Evolutionary conservation across 768 basidiomycete genomes (phyloP).

Genomic region (Brasilioporus rufonigricans): DNA sequence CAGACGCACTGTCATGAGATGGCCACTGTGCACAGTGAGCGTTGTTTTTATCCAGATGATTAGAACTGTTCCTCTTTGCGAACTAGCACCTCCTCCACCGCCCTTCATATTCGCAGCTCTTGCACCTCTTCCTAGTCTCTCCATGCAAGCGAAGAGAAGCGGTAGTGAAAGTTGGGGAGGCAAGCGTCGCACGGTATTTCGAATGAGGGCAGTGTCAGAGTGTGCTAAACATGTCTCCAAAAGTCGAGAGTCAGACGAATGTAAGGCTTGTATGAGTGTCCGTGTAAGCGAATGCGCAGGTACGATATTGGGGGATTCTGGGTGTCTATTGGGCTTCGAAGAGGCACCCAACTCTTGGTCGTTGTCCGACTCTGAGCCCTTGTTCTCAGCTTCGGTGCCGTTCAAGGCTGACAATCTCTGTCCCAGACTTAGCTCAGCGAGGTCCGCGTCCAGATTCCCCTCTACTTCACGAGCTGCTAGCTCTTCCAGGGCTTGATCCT

Average conservation of each 20-base stretch:
- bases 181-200: conserved; percentile 81
- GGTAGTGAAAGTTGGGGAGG: conserved; percentile 87
- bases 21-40: conserved; percentile 80
- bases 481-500: conserved; percentile 53
- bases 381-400: conserved; percentile 41
- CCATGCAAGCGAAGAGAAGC: conserved; percentile 83
- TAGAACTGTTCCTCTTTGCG: conserved; percentile 68
- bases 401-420: conserved; percentile 80
- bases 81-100: conserved; percentile 75
- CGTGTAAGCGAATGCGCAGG: conserved; percentile 89
- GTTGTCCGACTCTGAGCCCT: conserved; percentile 41
- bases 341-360: conserved; percentile 42
- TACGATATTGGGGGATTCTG: conserved; percentile 40
- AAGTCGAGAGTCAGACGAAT: conserved; percentile 87
- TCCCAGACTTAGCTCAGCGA: conserved; percentile 90
- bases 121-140: conserved; percentile 77
- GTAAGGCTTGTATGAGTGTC: conserved; percentile 93
- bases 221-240: conserved; percentile 86
- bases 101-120: conserved; percentile 73
- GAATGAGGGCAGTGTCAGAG: conserved; percentile 76
- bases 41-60: conserved; percentile 80
- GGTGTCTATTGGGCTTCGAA: conserved; percentile 15
- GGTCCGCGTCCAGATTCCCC: conserved; percentile 74
- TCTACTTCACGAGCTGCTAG: conserved; percentile 50
- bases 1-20: conserved; percentile 86